Conservation (phyloP, 345 rosid genomes). For the Eucalyptus curtisii region DNA sequence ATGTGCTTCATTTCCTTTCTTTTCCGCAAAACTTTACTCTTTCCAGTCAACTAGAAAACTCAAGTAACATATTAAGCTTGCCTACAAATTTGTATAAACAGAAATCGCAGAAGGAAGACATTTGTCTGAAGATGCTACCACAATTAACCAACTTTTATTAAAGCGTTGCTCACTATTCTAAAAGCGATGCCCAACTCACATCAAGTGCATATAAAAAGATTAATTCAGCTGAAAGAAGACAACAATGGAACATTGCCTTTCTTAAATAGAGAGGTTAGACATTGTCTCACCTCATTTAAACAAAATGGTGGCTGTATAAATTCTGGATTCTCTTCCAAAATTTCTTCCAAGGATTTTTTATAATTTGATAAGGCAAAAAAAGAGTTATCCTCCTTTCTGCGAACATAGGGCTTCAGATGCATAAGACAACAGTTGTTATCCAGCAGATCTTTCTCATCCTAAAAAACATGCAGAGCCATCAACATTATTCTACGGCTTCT, state of each 20-base stretch:
- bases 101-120: no score
- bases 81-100: no score
- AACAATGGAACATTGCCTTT: no score
- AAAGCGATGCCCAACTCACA: no score
- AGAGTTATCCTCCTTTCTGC: conserved; percentile 80
- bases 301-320: conserved; percentile 89
- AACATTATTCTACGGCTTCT: neutral
- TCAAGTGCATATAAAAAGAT: no score
- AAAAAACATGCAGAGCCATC: conserved; percentile 1
- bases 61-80: no score
- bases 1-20: no score
- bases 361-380: conserved; percentile 89
- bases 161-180: neutral
- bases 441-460: conserved; percentile 92
- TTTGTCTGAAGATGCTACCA: neutral
- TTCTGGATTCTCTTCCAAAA: conserved; percentile 74
- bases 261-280: neutral
- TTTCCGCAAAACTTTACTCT: no score
- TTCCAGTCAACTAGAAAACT: no score
- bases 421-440: conserved; percentile 65
- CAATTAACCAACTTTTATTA: neutral
- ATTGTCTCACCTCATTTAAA: conserved; percentile 55
- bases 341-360: conserved; percentile 71
- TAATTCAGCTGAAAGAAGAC: no score
- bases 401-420: conserved; percentile 69